These are phyloP conservation scores for Omphalea diandra DNA, from an alignment of 441 rosid genomes.

Conservation along the genomic window DNA sequence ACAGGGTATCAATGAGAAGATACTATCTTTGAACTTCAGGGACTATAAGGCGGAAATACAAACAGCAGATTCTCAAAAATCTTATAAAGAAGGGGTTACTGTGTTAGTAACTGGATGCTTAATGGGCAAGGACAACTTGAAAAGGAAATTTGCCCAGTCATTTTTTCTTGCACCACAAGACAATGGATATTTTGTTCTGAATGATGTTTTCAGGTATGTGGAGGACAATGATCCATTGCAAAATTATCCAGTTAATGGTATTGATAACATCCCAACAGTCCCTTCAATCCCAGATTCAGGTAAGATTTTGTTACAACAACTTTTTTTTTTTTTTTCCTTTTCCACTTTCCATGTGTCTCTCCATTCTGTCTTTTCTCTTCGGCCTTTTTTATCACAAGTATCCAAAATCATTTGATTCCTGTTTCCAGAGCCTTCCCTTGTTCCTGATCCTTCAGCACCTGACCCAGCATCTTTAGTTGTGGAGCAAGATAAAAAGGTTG, in stretches of 20 bases:
- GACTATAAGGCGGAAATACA: constrained; percentile 57
- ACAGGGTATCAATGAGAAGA: constrained; percentile 62
- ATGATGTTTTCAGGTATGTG: constrained; percentile 60
- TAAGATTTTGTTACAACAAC: constrained; percentile 13
- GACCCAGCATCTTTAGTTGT: constrained; percentile 29
- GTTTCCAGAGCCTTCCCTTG: constrained; percentile 38
- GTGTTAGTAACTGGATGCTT: constrained; percentile 63
- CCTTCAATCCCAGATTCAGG: constrained; percentile 38
- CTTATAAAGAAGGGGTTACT: constrained; percentile 53
- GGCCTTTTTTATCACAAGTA: neutral
- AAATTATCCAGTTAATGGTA: constrained; percentile 27
- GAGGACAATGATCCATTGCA: constrained; percentile 43
- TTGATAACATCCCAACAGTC: constrained; percentile 25
- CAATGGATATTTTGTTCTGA: constrained; percentile 60
- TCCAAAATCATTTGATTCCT: constrained; percentile 6
- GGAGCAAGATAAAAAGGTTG: constrained; percentile 36
- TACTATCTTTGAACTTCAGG: constrained; percentile 51
- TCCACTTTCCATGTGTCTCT: neutral
- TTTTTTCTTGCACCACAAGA: constrained; percentile 74
- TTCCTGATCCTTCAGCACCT: constrained; percentile 41
- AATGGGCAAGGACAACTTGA: constrained; percentile 56
- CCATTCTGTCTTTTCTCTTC: neutral
- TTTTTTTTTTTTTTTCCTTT: neutral
- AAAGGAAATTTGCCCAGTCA: constrained; percentile 59
- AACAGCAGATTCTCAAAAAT: constrained; percentile 66